These are phyloP conservation scores for Neltuma alba DNA, from an alignment of 306 rosid species.

Conservation along the genomic window DNA sequence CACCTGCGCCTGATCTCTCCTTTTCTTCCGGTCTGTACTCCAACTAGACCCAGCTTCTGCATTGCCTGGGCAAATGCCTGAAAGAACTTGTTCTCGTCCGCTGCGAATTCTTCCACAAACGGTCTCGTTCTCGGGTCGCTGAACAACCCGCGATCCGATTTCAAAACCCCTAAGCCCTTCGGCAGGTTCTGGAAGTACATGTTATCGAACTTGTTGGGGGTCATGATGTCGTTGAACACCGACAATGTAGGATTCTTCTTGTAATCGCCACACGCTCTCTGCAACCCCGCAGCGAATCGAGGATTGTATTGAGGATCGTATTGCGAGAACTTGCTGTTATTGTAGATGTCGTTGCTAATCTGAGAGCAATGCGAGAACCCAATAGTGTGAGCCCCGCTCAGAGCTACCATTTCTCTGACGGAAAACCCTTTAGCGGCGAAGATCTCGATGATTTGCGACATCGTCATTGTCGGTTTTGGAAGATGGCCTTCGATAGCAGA, in stretches of 20 bases:
- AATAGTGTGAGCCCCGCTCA: constrained; percentile 83
- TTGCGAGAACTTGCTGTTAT: constrained; percentile 35
- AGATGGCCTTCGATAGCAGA: constrained; percentile 47
- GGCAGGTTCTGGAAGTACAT: constrained; percentile 79
- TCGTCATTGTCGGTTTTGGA: constrained; percentile 63
- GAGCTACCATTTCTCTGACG: constrained; percentile 73
- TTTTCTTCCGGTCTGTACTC: constrained; percentile 60
- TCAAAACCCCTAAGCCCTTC: constrained; percentile 70
- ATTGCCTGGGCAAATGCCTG: constrained; percentile 62
- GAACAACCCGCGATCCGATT: constrained; percentile 70
- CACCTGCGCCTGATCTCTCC: constrained; percentile 94
- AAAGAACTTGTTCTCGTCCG: constrained; percentile 62
- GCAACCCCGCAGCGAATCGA: constrained; percentile 59
- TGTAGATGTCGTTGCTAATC: constrained; percentile 50
- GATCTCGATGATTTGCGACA: constrained; percentile 48
- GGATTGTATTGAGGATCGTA: constrained; percentile 61
- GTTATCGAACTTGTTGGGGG: constrained; percentile 87
- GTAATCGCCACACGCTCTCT: constrained; percentile 63
- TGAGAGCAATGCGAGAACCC: constrained; percentile 81
- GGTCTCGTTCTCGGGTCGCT: constrained; percentile 56
- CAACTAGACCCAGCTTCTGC: constrained; percentile 72
- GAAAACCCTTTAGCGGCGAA: constrained; percentile 66
- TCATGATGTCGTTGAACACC: constrained; percentile 80
- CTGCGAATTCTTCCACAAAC: constrained; percentile 61
- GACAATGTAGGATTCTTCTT: constrained; percentile 70